Conservation (phyloP, 768 basidiomycete genomes). For the Boletus edulis region DNA sequence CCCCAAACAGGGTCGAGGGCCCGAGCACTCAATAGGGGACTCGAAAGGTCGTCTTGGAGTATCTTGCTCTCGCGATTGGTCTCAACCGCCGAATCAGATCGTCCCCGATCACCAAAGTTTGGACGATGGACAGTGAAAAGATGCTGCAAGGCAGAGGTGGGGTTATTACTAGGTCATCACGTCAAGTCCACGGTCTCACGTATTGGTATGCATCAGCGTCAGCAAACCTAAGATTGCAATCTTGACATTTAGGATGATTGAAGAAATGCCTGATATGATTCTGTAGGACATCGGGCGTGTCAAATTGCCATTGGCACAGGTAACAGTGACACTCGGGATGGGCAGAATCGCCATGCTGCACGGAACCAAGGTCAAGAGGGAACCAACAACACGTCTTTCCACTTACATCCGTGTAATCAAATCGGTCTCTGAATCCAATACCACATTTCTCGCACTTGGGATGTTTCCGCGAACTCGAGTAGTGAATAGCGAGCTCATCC, state of each 20-base stretch:
- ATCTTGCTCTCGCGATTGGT: constrained; percentile 1
- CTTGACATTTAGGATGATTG: constrained; percentile 44
- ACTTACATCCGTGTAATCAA: constrained; percentile 29
- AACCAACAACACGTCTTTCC: background rate
- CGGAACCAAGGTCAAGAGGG: constrained; percentile 11
- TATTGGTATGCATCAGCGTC: constrained; percentile 36
- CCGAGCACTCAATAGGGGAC: constrained; percentile 9
- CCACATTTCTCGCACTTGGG: constrained; percentile 28
- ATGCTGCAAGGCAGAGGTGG: constrained; percentile 14
- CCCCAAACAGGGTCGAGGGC: constrained; percentile 24
- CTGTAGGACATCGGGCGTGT: constrained; percentile 33
- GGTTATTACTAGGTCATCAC: background rate
- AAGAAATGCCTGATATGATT: constrained; percentile 42
- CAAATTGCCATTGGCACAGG: constrained; percentile 41
- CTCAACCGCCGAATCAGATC: background rate
- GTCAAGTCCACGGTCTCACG: constrained; percentile 24
- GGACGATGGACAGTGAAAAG: constrained; percentile 29
- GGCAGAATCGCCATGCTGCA: constrained; percentile 29
- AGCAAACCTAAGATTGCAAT: constrained; percentile 42
- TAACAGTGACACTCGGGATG: constrained; percentile 35
- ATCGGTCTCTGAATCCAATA: constrained; percentile 26
- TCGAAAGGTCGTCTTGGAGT: background rate
- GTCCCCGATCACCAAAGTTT: constrained; percentile 7
- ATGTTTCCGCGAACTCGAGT: constrained; percentile 26
- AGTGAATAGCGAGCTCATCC: constrained; percentile 24